These are phyloP conservation scores for Trichoderma oligosporum DNA, from an alignment of 2,329 filamentous ascomycete species.

Conservation along the genomic window DNA sequence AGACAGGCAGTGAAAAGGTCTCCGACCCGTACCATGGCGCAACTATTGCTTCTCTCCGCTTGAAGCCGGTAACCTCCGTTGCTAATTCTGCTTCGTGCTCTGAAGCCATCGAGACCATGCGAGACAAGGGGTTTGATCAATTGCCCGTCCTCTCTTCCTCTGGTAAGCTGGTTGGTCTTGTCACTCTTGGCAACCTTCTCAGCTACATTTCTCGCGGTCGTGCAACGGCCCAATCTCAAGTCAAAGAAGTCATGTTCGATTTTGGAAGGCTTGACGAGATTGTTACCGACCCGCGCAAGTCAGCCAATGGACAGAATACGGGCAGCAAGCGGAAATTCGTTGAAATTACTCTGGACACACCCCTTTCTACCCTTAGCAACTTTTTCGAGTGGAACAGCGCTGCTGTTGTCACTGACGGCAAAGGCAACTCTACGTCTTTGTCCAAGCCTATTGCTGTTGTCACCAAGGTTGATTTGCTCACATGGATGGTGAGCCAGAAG, in stretches of 20 bases:
- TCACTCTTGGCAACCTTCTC: slow-evolving; percentile 91
- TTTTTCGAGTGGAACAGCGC: slow-evolving; percentile 99
- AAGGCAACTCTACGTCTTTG: slow-evolving; percentile 50
- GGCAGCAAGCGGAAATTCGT: slow-evolving; percentile 69
- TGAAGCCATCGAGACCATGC: slow-evolving; percentile 95
- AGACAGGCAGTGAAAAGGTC: slow-evolving; percentile 36
- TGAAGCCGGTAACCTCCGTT: slow-evolving; percentile 92
- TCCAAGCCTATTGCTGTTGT: slow-evolving; percentile 83
- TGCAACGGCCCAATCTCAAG: slow-evolving; percentile 67
- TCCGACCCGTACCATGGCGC: slow-evolving; percentile 71
- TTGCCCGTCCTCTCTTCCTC: slow-evolving; percentile 77
- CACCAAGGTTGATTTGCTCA: slow-evolving; percentile 93
- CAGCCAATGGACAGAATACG: slow-evolving; percentile 41
- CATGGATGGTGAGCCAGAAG: slow-evolving; percentile 76
- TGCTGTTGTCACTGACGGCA: slow-evolving; percentile 83
- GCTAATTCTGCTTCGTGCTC: slow-evolving; percentile 66
- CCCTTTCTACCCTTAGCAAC: slow-evolving; percentile 74
- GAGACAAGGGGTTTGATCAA: slow-evolving; percentile 96
- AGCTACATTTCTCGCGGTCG: slow-evolving; percentile 84
- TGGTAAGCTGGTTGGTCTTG: slow-evolving; percentile 77
- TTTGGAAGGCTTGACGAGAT: slow-evolving; percentile 85
- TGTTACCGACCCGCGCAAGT: slow-evolving; percentile 76
- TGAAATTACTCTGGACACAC: slow-evolving; percentile 89
- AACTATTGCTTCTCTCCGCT: slow-evolving; percentile 75
- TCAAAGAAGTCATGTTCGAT: slow-evolving; percentile 94